Conservation (phyloP, 1,139 yeast species). For the Kurtzmaniella quercitrusa region DNA sequence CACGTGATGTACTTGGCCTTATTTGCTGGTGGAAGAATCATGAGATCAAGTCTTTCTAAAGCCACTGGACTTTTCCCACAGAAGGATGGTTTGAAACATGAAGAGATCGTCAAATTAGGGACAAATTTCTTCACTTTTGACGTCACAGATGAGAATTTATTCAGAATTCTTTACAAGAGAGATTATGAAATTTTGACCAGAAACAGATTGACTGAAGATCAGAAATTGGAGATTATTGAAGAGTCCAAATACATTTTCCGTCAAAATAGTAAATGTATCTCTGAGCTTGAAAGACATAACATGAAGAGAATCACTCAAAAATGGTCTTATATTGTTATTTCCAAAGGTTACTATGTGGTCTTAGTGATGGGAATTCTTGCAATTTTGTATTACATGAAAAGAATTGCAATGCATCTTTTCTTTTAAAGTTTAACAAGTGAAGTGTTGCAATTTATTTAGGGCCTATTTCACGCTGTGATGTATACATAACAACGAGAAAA, state of each 20-base stretch:
- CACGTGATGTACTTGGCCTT: constrained; percentile 83
- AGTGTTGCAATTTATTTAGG: too few relatives aligned
- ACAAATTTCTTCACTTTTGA: constrained; percentile 72
- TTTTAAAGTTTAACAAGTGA: constrained; percentile 3
- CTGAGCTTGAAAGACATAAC: constrained; percentile 66
- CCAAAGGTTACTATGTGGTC: constrained; percentile 43
- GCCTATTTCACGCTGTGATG: not conserved
- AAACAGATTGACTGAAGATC: constrained; percentile 58
- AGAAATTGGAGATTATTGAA: constrained; percentile 65
- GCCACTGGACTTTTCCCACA: constrained; percentile 75
- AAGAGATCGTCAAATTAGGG: constrained; percentile 57
- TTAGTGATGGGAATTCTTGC: constrained; percentile 21
- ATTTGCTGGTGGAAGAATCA: constrained; percentile 80
- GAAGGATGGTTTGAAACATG: constrained; percentile 57
- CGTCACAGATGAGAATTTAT: constrained; percentile 61
- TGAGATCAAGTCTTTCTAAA: constrained; percentile 62
- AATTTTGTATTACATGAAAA: constrained; percentile 24
- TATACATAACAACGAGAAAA: too few relatives aligned
- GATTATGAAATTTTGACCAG: constrained; percentile 77
- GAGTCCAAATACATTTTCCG: constrained; percentile 65
- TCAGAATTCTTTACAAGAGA: constrained; percentile 65
- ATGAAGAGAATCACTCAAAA: constrained; percentile 51
- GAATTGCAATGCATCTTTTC: constrained; percentile 16
- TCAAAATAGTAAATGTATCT: constrained; percentile 56
- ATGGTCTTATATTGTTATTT: constrained; percentile 51